A percentile compares a stretch with the other conserved stretches of the same genome.
These are phyloP conservation scores for Trametes villosa DNA, from an alignment of 768 basidiomycete species.

Conservation along the genomic window DNA sequence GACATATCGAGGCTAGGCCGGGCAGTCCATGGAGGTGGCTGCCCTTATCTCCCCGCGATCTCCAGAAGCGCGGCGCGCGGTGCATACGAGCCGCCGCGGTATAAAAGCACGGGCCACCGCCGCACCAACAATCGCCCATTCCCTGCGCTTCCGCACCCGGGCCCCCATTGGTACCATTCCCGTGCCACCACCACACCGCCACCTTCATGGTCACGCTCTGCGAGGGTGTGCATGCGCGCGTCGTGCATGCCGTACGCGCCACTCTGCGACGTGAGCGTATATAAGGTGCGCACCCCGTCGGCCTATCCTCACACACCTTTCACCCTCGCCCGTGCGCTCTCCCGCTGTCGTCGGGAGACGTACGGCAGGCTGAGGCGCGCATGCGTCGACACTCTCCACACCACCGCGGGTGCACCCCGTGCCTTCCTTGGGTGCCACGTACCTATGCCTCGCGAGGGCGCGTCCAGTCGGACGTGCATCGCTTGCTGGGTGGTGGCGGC, in stretches of 20 bases:
- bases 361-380: too few species aligned
- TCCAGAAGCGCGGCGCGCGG: slow-evolving; percentile 2
- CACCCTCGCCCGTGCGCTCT: background rate
- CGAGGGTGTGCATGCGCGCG: background rate
- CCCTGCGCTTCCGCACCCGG: background rate
- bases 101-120: slow-evolving; percentile 5
- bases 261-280: background rate
- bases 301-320: too few species aligned
- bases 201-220: background rate
- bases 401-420: slow-evolving; percentile 22
- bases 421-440: slow-evolving; percentile 27
- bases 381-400: too few species aligned
- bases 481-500: slow-evolving; percentile 34
- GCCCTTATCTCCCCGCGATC: slow-evolving; percentile 4
- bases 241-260: background rate
- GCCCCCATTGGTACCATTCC: background rate
- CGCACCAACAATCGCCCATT: background rate
- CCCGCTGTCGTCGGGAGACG: background rate
- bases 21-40: background rate
- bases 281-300: background rate
- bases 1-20: slow-evolving; percentile 14
- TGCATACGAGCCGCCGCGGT: background rate
- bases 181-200: background rate
- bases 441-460: slow-evolving; percentile 26
- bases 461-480: slow-evolving; percentile 20